Conservation (phyloP, 73 alveolate species). For the Paraurostyla sp. region DNA sequence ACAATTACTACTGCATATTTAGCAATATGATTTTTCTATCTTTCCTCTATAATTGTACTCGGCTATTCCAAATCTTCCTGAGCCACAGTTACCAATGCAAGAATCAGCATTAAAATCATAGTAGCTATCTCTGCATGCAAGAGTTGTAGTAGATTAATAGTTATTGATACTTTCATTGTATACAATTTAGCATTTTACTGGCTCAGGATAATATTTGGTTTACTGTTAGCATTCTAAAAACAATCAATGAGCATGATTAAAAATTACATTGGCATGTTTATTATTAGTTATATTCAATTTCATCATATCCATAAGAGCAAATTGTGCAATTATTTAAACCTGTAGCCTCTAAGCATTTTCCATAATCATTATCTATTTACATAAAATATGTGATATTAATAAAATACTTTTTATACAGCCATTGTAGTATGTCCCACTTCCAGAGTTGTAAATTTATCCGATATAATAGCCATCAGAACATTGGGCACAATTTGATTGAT, state of each 20-base stretch:
- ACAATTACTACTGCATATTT: neutral
- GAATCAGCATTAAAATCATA: neutral
- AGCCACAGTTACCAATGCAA: conserved; percentile 1
- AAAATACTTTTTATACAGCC: neutral
- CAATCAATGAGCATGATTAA: neutral
- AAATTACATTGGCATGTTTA: neutral
- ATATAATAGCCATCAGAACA: too few relatives aligned
- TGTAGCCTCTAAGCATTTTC: neutral
- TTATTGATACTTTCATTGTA: neutral
- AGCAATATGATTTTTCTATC: neutral
- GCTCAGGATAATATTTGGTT: neutral
- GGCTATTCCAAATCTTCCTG: neutral
- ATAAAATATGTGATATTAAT: neutral
- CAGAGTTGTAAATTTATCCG: neutral
- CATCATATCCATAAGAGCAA: neutral
- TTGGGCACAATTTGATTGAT: too few relatives aligned
- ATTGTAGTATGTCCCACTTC: neutral
- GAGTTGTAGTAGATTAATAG: neutral
- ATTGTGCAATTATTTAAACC: neutral
- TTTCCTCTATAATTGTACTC: neutral
- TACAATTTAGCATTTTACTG: conserved; percentile 22
- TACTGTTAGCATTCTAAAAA: neutral
- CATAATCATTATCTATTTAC: neutral
- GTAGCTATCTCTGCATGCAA: conserved; percentile 37
- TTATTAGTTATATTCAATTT: neutral